Evolutionary conservation across 306 rosid genomes (phyloP).

Genomic region (Prinsepia uniflora): DNA sequence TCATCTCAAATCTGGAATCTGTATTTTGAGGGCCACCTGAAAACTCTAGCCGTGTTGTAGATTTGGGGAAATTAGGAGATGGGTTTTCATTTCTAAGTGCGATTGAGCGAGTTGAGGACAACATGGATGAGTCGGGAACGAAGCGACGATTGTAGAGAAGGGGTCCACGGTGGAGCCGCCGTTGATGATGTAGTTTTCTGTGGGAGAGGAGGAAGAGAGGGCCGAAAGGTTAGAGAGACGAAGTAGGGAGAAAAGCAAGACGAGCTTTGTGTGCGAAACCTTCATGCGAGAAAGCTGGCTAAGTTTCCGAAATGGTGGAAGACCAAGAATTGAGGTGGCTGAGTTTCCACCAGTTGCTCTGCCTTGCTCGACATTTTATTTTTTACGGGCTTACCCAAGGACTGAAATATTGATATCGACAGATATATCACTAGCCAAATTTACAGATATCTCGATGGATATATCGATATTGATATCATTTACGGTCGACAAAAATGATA

Average conservation of each 20-base stretch:
- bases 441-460: too few species aligned
- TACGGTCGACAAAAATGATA: too few species aligned
- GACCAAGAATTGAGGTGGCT: too few species aligned
- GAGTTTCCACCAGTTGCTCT: too few species aligned
- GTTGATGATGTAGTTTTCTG: conserved; percentile 72
- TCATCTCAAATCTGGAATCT: conserved; percentile 43
- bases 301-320: too few species aligned
- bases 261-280: conserved; percentile 13
- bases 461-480: too few species aligned
- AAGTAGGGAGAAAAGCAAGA: conserved; percentile 26
- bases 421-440: too few species aligned
- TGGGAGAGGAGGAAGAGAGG: conserved; percentile 49
- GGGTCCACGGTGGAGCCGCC: conserved; percentile 59
- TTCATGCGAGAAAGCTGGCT: conserved; percentile 30
- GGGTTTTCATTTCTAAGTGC: conserved; percentile 42
- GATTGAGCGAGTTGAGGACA: conserved; percentile 28
- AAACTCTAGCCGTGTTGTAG: conserved; percentile 67
- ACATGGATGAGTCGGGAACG: conserved; percentile 34
- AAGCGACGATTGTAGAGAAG: conserved; percentile 57
- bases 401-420: too few species aligned
- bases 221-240: conserved; percentile 27
- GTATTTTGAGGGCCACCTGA: conserved; percentile 51
- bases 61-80: conserved; percentile 27
- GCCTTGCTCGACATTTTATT: too few species aligned
- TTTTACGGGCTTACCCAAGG: too few species aligned